Evolutionary conservation across 352 stramenopile genomes (phyloP).

Genomic region (Globisporangium uncinulatum): DNA sequence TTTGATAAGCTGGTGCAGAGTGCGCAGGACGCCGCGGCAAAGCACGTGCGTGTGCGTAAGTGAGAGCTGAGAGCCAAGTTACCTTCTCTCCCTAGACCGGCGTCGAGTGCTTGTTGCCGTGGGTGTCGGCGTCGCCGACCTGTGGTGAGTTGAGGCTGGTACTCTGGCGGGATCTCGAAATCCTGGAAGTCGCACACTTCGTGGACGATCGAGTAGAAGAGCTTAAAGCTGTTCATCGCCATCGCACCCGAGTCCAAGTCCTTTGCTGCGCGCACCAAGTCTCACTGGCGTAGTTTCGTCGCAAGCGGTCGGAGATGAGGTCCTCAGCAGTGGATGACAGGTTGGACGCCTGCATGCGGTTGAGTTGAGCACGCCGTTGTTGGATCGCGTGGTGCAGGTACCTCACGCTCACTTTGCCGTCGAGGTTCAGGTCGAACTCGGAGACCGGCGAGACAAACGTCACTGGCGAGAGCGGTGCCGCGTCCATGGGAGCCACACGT

Average conservation of each 20-base stretch:
- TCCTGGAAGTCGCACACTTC: conserved; percentile 10
- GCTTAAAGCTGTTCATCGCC: conserved; percentile 4
- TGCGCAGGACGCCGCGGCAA: conserved; percentile 26
- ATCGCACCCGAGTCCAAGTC: conserved; percentile 3
- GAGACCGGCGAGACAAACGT: not conserved
- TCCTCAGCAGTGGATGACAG: conserved; percentile 8
- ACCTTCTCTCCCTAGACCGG: no score
- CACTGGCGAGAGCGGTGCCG: not conserved
- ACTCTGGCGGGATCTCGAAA: conserved; percentile 9
- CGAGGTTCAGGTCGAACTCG: conserved; percentile 7
- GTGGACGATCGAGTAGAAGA: conserved; percentile 18
- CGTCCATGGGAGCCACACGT: not conserved
- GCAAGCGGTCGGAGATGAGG: conserved; percentile 11
- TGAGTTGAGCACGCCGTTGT: not conserved
- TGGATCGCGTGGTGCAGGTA: conserved; percentile 7
- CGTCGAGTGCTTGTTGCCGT: not conserved
- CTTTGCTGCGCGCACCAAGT: conserved; percentile 7
- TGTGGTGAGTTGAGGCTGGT: not conserved
- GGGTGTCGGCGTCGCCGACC: not conserved
- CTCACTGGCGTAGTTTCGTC: conserved; percentile 9
- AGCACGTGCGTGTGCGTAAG: conserved; percentile 26
- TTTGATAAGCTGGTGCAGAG: conserved; percentile 49
- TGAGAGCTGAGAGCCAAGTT: not conserved
- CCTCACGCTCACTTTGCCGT: conserved; percentile 10
- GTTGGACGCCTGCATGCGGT: conserved; percentile 1